Evolutionary conservation across 2,329 filamentous ascomycete genomes (phyloP), one percentile per base, ranked within the genome.

Genomic region (Alternaria consortialis): DNA sequence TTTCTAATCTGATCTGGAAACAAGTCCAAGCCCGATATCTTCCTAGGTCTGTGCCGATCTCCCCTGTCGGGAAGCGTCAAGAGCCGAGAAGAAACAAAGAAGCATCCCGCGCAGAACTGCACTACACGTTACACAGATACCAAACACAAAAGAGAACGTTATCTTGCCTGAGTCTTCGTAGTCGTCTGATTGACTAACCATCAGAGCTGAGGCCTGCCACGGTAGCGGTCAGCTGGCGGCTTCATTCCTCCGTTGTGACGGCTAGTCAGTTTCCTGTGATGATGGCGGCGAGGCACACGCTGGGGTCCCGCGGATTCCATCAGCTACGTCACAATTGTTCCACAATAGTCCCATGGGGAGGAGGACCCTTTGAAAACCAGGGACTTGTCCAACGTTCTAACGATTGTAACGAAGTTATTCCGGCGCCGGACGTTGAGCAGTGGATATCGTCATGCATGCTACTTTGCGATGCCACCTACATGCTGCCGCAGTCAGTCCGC

Each of bases 21-120:
- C 56, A 32, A 31, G 32, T 50, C 47, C 59, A 52, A 52, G 43
- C 54, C 64, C 59, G 55, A 57, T 5, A 56, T 61, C 47, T 57
- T 40, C 55, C 60, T 61, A 60, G 55, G 42, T 25, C 20, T 8
- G 9, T 54, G 62, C 57, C 53, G 62, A 67, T 65, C 62, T 51
- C n/a, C 32, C 53, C 44, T 50, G 51, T 51, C 58, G 42, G 51
- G 47, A 57, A 44, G 39, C 29, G 43, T 42, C 50, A 64, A 31
- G 27, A 46, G 47, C 58, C 47, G 58, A 50, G 42, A 52, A 47
- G 40, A 60, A 53, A 37, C 53, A 57, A 52, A 36, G 29, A 29
- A 27, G 29, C 44, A 48, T 61, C 43, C 32, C 62, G 53, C 52
- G 25, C 44, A 54, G 20, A 56, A 37, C 17, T 44, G 53, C 29